Conservation (phyloP, 495 filamentous ascomycete genomes). For the Trichoderma asperelloides region DNA sequence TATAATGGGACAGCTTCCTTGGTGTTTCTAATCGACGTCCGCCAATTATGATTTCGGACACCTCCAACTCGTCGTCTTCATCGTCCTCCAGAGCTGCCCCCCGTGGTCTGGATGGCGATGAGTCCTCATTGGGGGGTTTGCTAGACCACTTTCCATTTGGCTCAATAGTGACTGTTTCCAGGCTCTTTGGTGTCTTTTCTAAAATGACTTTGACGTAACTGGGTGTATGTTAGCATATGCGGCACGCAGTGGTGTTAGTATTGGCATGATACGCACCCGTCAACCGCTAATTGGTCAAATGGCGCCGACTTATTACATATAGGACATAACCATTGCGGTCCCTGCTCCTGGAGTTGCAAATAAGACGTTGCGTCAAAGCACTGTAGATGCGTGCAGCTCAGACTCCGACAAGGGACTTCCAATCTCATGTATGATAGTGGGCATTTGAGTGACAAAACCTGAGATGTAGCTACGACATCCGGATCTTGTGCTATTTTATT, state of each 20-base stretch:
- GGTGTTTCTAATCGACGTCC: conserved; percentile 15
- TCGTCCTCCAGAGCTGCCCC: conserved; percentile 39
- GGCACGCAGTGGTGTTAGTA: conserved; percentile 6
- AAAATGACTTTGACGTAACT: conserved; percentile 90
- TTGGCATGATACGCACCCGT: conserved; percentile 53
- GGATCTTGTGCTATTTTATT: conserved; percentile 71
- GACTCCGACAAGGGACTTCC: conserved; percentile 67
- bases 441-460: conserved; percentile 83
- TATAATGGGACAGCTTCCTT: not conserved
- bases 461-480: conserved; percentile 80
- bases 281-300: conserved; percentile 75
- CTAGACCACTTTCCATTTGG: conserved; percentile 67
- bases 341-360: conserved; percentile 88
- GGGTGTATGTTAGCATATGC: conserved; percentile 12
- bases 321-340: conserved; percentile 88
- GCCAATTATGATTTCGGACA: conserved; percentile 40
- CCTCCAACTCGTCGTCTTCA: conserved; percentile 59
- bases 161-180: conserved; percentile 84
- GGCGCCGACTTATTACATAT: conserved; percentile 77
- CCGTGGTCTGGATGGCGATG: conserved; percentile 7
- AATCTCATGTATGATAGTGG: conserved; percentile 81
- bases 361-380: conserved; percentile 96
- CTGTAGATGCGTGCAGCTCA: conserved; percentile 77
- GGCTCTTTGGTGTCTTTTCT: conserved; percentile 51
- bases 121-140: conserved; percentile 21